phyloP scores from a whole-genome alignment of 805 yeast genomes.

The Starmerella stellata region DNA sequence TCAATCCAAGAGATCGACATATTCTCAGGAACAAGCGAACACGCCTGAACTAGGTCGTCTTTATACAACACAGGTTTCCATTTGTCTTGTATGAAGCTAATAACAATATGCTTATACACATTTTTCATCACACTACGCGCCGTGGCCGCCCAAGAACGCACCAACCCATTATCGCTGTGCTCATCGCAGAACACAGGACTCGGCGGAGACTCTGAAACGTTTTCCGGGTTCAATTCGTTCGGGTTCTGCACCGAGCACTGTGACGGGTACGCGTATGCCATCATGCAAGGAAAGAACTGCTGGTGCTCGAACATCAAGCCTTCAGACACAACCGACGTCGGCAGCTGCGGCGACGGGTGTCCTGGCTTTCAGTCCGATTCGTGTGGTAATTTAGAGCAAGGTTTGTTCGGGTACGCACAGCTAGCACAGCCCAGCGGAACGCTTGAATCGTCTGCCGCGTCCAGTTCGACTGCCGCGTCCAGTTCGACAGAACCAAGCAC shows the following conservation, averaged over 20 bases:
- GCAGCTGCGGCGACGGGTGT: conserved; percentile 25
- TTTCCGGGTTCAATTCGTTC: conserved; percentile 26
- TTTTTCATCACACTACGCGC: neutral
- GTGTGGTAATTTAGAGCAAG: conserved; percentile 29
- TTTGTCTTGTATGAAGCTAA: neutral
- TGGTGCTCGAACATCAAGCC: conserved; percentile 48
- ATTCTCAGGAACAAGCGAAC: no score
- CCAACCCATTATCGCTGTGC: conserved; percentile 21
- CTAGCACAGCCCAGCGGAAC: conserved; percentile 25
- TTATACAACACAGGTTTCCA: no score
- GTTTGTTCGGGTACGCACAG: conserved; percentile 38
- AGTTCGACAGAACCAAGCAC: conserved; percentile 5
- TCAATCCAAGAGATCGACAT: no score
- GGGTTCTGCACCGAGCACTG: conserved; percentile 39
- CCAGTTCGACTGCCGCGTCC: conserved; percentile 8
- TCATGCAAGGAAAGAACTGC: conserved; percentile 34
- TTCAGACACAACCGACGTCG: conserved; percentile 22
- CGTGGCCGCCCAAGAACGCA: neutral
- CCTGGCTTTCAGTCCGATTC: conserved; percentile 31
- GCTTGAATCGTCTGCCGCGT: conserved; percentile 8
- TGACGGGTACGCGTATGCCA: conserved; percentile 33
- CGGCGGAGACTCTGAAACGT: conserved; percentile 5
- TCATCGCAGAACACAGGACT: conserved; percentile 28
- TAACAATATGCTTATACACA: neutral
- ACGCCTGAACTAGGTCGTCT: no score